Evolutionary conservation across 2,329 filamentous ascomycete species (phyloP), one percentile per base, ranked within the genome.

Genomic region (Alternaria ethzedia): DNA sequence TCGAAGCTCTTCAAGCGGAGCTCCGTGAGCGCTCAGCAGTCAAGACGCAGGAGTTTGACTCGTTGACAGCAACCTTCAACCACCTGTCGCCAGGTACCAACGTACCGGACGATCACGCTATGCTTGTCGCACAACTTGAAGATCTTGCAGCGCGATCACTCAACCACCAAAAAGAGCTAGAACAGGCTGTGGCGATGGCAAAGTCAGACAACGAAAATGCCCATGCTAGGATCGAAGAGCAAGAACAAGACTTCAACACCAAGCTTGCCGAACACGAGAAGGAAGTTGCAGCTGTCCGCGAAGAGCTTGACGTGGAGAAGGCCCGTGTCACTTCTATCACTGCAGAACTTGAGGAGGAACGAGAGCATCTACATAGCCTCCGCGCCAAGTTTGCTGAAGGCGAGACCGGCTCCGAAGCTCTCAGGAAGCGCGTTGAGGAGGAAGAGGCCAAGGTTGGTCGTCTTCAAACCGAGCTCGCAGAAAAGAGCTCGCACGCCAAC

Each of bases 361-460:
- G 91, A 43, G 83, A 86, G 13, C 90, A 96, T 70, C 84, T 97
- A 21, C 87, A 86, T 61, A 83, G 86, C 26, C 82, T 97, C 21
- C 88, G 92, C 60, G 83, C 84, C 15, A 91, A 91, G 77, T 90
- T 97, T 74, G 88, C 91, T 1, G 91, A 94, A 67, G 94, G 93
- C 15, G 93, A 96, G 78, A 94, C 90, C 4, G 93, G 93, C 6
- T 94, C 93, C 0, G 92, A 94, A 78, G 89, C 88, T 26, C 82
- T 97, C 58, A 89, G 91, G 59, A 90, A 90, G 79, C 88, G 89
- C 58, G 85, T 96, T 4, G 88, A 90, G 45, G 91, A 93, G 61
- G 90, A 94, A 72, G 93, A 97, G 78, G 84, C 83, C 61, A 92
- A 89, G 78, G 87, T 92, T 5, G 86, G 86, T 21, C 85, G 84